Conservation (phyloP, 306 rosid species). For the Rosa rugosa region DNA sequence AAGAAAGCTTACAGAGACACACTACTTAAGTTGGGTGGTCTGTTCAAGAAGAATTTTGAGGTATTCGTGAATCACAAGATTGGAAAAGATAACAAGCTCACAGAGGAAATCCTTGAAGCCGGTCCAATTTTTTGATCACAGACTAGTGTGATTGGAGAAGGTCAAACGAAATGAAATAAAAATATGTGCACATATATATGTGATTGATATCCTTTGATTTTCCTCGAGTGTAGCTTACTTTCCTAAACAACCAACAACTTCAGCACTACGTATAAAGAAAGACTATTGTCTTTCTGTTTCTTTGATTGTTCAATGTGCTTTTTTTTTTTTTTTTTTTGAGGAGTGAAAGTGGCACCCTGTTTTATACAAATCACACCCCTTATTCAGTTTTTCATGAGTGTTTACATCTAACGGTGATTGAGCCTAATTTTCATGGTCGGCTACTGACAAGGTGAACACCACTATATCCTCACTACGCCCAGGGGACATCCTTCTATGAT, state of each 20-base stretch:
- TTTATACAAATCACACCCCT: no score
- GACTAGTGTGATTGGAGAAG: not conserved
- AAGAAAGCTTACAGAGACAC: conserved; percentile 54
- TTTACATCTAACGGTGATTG: no score
- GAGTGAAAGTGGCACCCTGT: no score
- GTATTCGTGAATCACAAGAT: conserved; percentile 58
- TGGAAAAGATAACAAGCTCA: conserved; percentile 54
- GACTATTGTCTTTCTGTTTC: not conserved
- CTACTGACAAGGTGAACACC: no score
- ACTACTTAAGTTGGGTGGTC: conserved; percentile 57
- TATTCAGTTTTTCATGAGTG: no score
- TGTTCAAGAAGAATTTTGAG: conserved; percentile 75
- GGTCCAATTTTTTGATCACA: conserved; percentile 61
- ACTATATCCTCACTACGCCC: no score
- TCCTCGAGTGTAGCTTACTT: not conserved
- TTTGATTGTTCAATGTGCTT: not conserved
- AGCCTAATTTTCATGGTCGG: no score
- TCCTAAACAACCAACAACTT: not conserved
- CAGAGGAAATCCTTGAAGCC: conserved; percentile 75
- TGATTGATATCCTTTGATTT: not conserved
- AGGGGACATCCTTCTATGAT: no score
- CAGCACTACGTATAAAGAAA: not conserved
- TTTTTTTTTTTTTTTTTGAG: no score
- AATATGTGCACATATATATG: not conserved
- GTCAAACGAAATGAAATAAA: conserved; percentile 1